Evolutionary conservation across 108 stramenopile genomes (phyloP).

Genomic region (Seminavis robusta): DNA sequence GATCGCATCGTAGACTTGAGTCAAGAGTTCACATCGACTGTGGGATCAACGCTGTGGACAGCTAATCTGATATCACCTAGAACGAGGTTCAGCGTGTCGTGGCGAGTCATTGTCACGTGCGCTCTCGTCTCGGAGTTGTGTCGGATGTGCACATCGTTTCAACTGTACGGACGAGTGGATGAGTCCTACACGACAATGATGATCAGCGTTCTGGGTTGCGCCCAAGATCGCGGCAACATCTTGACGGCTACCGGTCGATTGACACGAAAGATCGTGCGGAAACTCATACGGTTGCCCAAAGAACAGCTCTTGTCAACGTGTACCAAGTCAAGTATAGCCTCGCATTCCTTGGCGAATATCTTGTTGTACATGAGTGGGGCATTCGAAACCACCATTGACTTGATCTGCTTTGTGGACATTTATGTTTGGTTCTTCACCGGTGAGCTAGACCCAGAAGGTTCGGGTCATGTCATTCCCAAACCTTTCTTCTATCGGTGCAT

Average conservation of each 20-base stretch:
- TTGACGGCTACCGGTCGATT: too few relatives aligned
- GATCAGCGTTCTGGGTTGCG: neutral
- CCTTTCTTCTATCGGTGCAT: slow-evolving; percentile 61
- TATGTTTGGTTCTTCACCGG: slow-evolving; percentile 71
- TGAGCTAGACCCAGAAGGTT: slow-evolving; percentile 58
- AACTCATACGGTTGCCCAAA: slow-evolving; percentile 22
- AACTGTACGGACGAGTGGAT: slow-evolving; percentile 16
- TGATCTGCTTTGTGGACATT: slow-evolving; percentile 59
- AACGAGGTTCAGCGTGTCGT: slow-evolving; percentile 58
- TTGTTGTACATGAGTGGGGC: slow-evolving; percentile 29
- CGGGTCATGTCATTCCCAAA: slow-evolving; percentile 52
- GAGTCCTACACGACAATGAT: slow-evolving; percentile 2
- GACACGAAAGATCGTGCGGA: neutral
- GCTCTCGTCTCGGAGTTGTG: slow-evolving; percentile 49
- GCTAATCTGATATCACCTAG: slow-evolving; percentile 59
- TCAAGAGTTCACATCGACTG: slow-evolving; percentile 32
- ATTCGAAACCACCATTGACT: slow-evolving; percentile 49
- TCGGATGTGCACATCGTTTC: slow-evolving; percentile 46
- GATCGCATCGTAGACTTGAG: slow-evolving; percentile 45
- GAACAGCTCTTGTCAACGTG: slow-evolving; percentile 28
- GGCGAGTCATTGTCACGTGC: slow-evolving; percentile 55
- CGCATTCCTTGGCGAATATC: slow-evolving; percentile 43
- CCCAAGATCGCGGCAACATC: too few relatives aligned
- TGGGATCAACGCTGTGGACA: slow-evolving; percentile 8
- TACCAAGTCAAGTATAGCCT: too few relatives aligned